Conservation (phyloP, 2,329 filamentous ascomycete genomes). For the Dryadomyces sulphureus region DNA sequence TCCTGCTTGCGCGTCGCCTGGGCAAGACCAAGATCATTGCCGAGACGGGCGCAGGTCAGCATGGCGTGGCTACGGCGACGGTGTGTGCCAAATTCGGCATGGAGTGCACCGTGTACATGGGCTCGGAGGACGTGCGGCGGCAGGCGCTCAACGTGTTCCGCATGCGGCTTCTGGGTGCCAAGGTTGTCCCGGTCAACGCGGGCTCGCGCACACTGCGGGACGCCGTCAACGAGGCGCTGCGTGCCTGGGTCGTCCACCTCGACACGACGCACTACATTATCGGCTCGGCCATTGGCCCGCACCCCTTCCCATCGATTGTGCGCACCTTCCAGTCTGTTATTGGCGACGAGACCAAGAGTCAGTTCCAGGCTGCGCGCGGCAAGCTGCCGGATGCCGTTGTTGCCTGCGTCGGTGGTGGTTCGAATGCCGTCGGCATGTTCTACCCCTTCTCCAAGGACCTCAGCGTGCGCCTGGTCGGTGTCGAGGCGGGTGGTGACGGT, state of each 20-base stretch:
- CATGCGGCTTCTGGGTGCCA: constrained; percentile 88
- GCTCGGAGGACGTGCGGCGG: constrained; percentile 87
- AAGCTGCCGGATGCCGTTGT: constrained; percentile 93
- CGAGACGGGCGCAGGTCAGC: constrained; percentile 93
- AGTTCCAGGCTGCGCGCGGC: constrained; percentile 71
- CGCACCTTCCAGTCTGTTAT: constrained; percentile 97
- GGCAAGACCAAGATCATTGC: constrained; percentile 97
- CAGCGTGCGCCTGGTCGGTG: constrained; percentile 75
- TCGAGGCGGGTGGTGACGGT: constrained; percentile 91
- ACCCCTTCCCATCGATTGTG: constrained; percentile 95
- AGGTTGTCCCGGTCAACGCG: constrained; percentile 83
- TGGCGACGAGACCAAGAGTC: constrained; percentile 81
- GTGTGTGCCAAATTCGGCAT: constrained; percentile 97
- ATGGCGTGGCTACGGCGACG: constrained; percentile 93
- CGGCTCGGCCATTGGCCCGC: constrained; percentile 90
- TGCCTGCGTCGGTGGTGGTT: constrained; percentile 89
- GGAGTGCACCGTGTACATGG: constrained; percentile 98
- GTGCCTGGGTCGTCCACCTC: constrained; percentile 85
- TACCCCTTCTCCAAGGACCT: constrained; percentile 83
- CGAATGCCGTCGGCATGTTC: constrained; percentile 96
- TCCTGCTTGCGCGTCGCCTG: constrained; percentile 68
- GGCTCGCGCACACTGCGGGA: constrained; percentile 72
- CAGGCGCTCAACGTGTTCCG: constrained; percentile 97
- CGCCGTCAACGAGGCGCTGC: constrained; percentile 88
- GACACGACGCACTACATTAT: constrained; percentile 97